Base-by-base conservation (phyloP, 1,284 basidiomycete species). In the Ustilago curta region DNA sequence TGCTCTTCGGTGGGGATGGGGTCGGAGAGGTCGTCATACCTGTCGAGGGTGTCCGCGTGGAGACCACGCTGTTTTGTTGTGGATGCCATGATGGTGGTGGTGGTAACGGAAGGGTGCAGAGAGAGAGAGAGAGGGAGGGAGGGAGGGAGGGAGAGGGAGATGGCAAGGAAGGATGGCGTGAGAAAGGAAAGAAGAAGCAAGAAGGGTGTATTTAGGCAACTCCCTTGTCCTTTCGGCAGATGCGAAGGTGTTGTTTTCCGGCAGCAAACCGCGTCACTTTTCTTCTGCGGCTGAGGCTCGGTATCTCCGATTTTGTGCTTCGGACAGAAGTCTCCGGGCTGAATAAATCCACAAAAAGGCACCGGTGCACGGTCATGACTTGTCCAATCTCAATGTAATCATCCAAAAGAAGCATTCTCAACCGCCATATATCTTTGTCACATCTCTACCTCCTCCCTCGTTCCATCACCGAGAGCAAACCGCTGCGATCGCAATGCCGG, bases 1-100 rank as follows among this genome's bases (percentile, higher is more conserved):
- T 84, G 83, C 35, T 84, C 81, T 62, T 73, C 62, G 39, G 67
- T 71, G 11, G 64, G 65, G 58, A 67, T 70, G 59, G 67, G 64
- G 29, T 77, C 63, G 44, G 55, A 14, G 35, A 77, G 65, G 39
- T 79, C 77, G 50, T 80, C 79, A 58, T 78, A 77, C 55, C 73
- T 60, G 40, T 73, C 56, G n/a, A 80, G 69, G 11, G 63, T 53
- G 21, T 72, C 63, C 18, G 67, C 44, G 55, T 80, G 53, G 39
- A 59, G 27, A 14, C 74, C 71, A 18, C 49, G 31, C 8, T 49
- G 44, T 18, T 25, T 37, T 18, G 11, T 32, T n/a, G 47, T 19
- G n/a, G 57, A 29, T 29, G 43, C 16, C 65, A 64, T 64, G 21
- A 3, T 60, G 43, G 16, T 21, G 8, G 2, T 29, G 27, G 27